Evolutionary conservation across 257 asterid species (phyloP).

Genomic region (Buddleja alternifolia): DNA sequence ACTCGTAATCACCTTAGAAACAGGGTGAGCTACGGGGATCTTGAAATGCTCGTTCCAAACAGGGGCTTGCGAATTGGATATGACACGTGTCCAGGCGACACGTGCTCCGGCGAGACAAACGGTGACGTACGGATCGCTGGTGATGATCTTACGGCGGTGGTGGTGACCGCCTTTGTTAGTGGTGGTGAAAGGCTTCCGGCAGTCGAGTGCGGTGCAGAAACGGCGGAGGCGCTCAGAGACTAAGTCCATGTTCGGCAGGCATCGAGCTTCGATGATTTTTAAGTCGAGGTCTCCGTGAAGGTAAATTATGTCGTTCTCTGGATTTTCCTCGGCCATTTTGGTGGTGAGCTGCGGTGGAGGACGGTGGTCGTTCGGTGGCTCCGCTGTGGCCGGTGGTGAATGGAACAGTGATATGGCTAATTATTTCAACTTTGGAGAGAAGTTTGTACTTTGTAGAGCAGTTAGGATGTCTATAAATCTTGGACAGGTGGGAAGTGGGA

Average conservation of each 20-base stretch:
- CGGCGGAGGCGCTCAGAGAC: constrained; percentile 84
- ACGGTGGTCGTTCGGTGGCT: neutral
- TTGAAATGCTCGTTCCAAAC: constrained; percentile 82
- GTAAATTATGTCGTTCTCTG: constrained; percentile 22
- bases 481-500: too few relatives aligned
- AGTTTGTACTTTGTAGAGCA: too few relatives aligned
- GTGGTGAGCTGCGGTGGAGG: constrained; percentile 21
- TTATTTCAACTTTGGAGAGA: too few relatives aligned
- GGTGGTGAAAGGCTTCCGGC: constrained; percentile 52
- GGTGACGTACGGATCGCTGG: constrained; percentile 92
- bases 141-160: constrained; percentile 59
- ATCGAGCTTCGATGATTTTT: constrained; percentile 73
- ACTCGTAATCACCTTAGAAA: constrained; percentile 45
- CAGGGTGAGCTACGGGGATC: constrained; percentile 88
- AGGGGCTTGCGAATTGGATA: constrained; percentile 79
- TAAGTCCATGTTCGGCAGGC: constrained; percentile 87
- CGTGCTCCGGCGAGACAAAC: constrained; percentile 80
- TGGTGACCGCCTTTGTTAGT: constrained; percentile 16
- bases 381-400: too few relatives aligned
- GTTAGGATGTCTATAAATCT: too few relatives aligned
- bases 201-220: constrained; percentile 61
- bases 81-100: constrained; percentile 85
- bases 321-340: constrained; percentile 49
- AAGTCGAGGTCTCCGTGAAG: constrained; percentile 95
- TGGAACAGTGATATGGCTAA: too few relatives aligned